Conservation (phyloP, 805 yeast genomes). For the Ogataea sp. region DNA sequence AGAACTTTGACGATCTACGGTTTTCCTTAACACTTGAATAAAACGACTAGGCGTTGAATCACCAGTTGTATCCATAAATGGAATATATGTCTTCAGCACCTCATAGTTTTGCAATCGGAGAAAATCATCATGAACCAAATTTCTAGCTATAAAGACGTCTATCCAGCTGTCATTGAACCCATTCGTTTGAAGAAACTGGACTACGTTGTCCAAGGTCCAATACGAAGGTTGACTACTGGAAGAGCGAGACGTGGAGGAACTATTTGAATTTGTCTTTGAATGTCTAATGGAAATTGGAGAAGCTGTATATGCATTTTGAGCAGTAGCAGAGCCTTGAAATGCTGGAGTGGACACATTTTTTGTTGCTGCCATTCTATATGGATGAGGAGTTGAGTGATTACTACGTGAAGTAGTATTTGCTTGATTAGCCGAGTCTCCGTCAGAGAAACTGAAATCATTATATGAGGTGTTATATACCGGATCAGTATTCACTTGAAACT, state of each 20-base stretch:
- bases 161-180: constrained; percentile 70
- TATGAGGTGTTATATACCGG: not conserved
- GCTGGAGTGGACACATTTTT: not conserved
- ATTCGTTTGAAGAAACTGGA: constrained; percentile 59
- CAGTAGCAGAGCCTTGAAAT: not conserved
- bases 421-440: not conserved
- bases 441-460: not conserved
- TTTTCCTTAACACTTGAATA: constrained; percentile 43
- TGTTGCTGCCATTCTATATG: not conserved
- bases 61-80: constrained; percentile 33
- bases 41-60: constrained; percentile 49
- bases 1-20: constrained; percentile 20
- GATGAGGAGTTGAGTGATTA: not conserved
- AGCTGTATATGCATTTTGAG: not conserved
- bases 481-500: not conserved
- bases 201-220: constrained; percentile 68
- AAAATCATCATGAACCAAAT: constrained; percentile 56
- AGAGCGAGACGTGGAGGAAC: constrained; percentile 30
- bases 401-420: not conserved
- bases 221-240: constrained; percentile 45
- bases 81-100: constrained; percentile 23
- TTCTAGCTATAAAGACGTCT: constrained; percentile 48
- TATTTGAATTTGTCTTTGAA: constrained; percentile 8
- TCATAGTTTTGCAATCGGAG: constrained; percentile 63
- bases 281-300: not conserved